Evolutionary conservation across 2,329 filamentous ascomycete species (phyloP).

Genomic region (Colletotrichum viniferum): DNA sequence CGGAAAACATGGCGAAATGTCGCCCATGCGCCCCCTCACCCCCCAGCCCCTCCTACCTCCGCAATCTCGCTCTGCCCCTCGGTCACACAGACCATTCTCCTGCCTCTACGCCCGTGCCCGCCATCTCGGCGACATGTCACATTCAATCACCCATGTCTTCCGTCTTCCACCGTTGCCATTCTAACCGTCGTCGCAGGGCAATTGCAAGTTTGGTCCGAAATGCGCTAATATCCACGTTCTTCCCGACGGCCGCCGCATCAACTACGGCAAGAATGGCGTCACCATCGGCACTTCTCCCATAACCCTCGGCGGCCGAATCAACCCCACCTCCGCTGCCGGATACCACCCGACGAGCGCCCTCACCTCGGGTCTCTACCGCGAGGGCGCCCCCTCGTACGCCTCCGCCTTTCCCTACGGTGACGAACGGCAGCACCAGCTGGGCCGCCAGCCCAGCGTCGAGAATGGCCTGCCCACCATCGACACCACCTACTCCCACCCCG

Average conservation of each 20-base stretch:
- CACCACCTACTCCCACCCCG: conserved; percentile 58
- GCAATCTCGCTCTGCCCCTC: conserved; percentile 16
- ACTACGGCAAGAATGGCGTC: conserved; percentile 74
- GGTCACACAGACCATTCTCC: conserved; percentile 8
- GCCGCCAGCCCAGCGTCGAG: conserved; percentile 57
- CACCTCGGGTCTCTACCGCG: conserved; percentile 58
- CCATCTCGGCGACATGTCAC: neutral
- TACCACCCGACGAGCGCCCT: conserved; percentile 73
- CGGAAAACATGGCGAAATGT: neutral
- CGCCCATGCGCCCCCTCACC: neutral
- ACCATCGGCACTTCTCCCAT: conserved; percentile 63
- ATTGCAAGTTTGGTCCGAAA: conserved; percentile 98
- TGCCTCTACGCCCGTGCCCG: neutral
- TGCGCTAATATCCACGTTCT: conserved; percentile 97
- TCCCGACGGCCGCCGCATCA: conserved; percentile 90
- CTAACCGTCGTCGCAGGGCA: conserved; percentile 66
- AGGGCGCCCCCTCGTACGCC: conserved; percentile 41
- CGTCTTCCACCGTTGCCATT: neutral
- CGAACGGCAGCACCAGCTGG: conserved; percentile 47
- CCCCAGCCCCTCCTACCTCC: neutral
- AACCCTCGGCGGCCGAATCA: conserved; percentile 70
- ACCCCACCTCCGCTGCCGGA: conserved; percentile 55
- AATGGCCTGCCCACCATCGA: conserved; percentile 63
- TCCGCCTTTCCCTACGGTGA: conserved; percentile 44
- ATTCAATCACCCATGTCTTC: neutral